Conservation (phyloP, 1,284 basidiomycete species). For the Peniophora sp. region DNA sequence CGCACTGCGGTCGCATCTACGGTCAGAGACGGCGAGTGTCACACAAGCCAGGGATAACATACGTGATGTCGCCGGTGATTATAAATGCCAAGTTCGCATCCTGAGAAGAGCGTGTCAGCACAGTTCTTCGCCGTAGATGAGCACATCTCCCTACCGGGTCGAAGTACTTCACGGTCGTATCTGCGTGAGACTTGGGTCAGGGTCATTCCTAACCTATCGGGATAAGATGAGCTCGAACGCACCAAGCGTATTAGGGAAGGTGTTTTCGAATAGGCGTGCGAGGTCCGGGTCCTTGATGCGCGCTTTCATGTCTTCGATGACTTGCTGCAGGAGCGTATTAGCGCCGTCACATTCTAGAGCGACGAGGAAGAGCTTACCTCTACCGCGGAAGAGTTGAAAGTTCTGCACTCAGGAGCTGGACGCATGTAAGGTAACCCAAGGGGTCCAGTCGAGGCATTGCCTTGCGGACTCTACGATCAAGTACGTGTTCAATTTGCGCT, state of each 20-base stretch:
- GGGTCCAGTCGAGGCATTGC: conserved; percentile 48
- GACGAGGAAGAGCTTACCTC: conserved; percentile 34
- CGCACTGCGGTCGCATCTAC: conserved; percentile 34
- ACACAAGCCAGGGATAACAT: conserved; percentile 4
- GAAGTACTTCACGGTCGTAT: conserved; percentile 71
- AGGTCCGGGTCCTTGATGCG: conserved; percentile 67
- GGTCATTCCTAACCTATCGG: neutral
- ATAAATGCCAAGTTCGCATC: conserved; percentile 66
- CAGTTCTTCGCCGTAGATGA: conserved; percentile 25
- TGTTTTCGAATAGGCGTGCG: conserved; percentile 69
- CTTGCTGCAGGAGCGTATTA: conserved; percentile 34
- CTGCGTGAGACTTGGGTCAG: conserved; percentile 22
- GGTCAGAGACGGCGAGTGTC: neutral
- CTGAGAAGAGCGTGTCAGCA: too few species aligned
- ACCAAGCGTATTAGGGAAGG: conserved; percentile 73
- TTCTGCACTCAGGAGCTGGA: conserved; percentile 56
- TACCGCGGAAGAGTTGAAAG: conserved; percentile 65
- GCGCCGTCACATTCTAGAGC: too few species aligned
- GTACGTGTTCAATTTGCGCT: too few species aligned
- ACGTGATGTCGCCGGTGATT: conserved; percentile 73
- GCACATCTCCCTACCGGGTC: conserved; percentile 31
- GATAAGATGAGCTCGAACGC: conserved; percentile 7
- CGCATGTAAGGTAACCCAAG: conserved; percentile 65
- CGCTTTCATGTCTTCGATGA: conserved; percentile 60
- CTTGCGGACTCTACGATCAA: conserved; percentile 42